A percentile compares a stretch with the other conserved stretches of the same genome.
Conservation (phyloP, 805 yeast genomes). For the Kluyveromyces starmeri region DNA sequence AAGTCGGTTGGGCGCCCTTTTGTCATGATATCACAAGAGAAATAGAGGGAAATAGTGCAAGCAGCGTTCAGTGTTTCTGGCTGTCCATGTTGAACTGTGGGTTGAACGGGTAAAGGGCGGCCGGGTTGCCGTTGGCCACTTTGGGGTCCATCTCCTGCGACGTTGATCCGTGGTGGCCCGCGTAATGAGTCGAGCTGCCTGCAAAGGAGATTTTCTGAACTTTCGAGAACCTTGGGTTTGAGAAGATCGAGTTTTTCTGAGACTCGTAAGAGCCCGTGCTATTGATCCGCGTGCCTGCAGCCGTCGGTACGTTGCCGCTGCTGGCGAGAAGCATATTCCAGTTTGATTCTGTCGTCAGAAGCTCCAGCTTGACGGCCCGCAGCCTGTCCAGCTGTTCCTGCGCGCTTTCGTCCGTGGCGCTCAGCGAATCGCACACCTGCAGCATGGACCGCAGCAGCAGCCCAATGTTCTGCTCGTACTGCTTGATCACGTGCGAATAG, state of each 20-base stretch:
- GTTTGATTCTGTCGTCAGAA: slow-evolving; percentile 1
- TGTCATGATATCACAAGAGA: no score
- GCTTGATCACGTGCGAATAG: not conserved
- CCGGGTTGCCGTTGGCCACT: no score
- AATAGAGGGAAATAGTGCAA: no score
- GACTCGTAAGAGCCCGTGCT: slow-evolving; percentile 7
- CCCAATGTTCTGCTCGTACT: slow-evolving; percentile 3
- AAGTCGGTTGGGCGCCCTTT: no score
- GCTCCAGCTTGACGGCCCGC: slow-evolving; percentile 1
- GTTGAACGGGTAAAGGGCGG: no score
- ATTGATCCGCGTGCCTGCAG: slow-evolving; percentile 8
- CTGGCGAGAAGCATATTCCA: slow-evolving; percentile 1
- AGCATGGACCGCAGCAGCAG: slow-evolving; percentile 3
- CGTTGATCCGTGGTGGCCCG: not conserved
- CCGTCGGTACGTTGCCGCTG: slow-evolving; percentile 1
- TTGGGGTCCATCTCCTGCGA: not conserved
- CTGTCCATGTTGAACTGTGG: no score
- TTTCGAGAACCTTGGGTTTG: slow-evolving; percentile 8
- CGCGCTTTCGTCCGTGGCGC: not conserved
- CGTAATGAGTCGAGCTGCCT: not conserved
- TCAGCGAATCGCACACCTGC: slow-evolving; percentile 1
- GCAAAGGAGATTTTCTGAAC: slow-evolving; percentile 3
- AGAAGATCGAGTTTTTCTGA: slow-evolving; percentile 9
- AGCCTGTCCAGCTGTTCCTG: not conserved
- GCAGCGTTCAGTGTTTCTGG: no score